Evolutionary conservation across 1,284 basidiomycete species (phyloP).

Genomic region (Pseudozyma flocculosa): DNA sequence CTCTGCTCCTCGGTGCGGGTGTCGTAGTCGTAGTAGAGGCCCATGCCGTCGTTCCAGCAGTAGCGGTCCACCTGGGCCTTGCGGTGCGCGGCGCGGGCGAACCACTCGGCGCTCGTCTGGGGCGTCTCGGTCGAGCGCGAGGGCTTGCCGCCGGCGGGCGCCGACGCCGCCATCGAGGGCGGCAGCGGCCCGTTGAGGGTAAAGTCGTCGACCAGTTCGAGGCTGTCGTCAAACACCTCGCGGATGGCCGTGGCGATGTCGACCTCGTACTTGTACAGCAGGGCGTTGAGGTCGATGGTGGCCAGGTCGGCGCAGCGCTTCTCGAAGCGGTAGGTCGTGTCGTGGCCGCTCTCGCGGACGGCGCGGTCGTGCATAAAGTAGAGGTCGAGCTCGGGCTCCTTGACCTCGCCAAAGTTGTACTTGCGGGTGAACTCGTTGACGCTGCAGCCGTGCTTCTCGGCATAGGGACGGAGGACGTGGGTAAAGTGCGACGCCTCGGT

Average conservation of each 20-base stretch:
- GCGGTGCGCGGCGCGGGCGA: conserved; percentile 50
- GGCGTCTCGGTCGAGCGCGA: conserved; percentile 66
- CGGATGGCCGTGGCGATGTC: conserved; percentile 69
- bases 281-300: conserved; percentile 90
- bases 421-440: conserved; percentile 95
- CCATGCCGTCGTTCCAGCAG: conserved; percentile 93
- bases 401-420: conserved; percentile 81
- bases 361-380: conserved; percentile 97
- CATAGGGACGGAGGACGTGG: conserved; percentile 91
- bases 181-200: conserved; percentile 37
- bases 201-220: conserved; percentile 90
- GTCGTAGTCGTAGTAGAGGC: conserved; percentile 95
- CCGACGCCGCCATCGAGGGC: conserved; percentile 25
- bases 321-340: conserved; percentile 96
- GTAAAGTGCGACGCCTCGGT: conserved; percentile 98
- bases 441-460: conserved; percentile 87
- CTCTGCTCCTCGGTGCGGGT: conserved; percentile 85
- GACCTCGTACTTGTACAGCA: conserved; percentile 68
- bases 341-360: conserved; percentile 80
- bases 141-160: conserved; percentile 56
- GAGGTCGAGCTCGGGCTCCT: conserved; percentile 87
- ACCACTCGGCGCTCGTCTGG: conserved; percentile 53
- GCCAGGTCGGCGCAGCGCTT: conserved; percentile 88
- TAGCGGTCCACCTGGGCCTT: conserved; percentile 82
- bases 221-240: conserved; percentile 86